Evolutionary conservation across 805 yeast species (phyloP).

Genomic region (Yamadazyma endophytica): DNA sequence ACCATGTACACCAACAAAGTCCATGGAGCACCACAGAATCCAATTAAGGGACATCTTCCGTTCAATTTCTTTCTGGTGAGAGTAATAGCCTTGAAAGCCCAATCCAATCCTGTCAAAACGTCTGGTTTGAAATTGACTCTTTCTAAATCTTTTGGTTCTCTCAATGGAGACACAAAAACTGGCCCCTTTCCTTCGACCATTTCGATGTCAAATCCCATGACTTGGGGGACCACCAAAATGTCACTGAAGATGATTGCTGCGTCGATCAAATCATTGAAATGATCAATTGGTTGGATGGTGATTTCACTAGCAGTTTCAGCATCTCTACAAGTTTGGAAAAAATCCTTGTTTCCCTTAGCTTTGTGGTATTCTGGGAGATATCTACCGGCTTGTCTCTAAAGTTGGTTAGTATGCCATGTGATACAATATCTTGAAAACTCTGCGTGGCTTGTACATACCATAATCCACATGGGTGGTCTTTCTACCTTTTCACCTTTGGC

Average conservation of each 20-base stretch:
- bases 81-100: conserved; percentile 95
- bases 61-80: conserved; percentile 79
- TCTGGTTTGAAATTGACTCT: conserved; percentile 62
- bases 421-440: not conserved
- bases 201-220: conserved; percentile 92
- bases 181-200: conserved; percentile 97
- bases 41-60: conserved; percentile 91
- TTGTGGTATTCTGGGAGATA: conserved; percentile 88
- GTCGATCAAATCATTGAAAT: conserved; percentile 83
- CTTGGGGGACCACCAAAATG: conserved; percentile 94
- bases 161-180: conserved; percentile 81
- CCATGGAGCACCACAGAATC: conserved; percentile 99
- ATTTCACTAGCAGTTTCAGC: conserved; percentile 91
- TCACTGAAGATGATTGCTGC: conserved; percentile 97
- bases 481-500: conserved; percentile 89
- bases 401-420: conserved; percentile 2
- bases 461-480: conserved; percentile 97
- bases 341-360: conserved; percentile 81
- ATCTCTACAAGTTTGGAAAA: conserved; percentile 92
- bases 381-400: conserved; percentile 91
- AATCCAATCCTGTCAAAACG: conserved; percentile 71
- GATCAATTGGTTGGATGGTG: conserved; percentile 93
- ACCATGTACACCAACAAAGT: conserved; percentile 94
- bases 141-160: conserved; percentile 64
- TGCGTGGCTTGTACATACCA: conserved; percentile 45